Percentiles rank a stretch among this genome's conserved stretches.
phyloP scores from a whole-genome alignment of 371 early-diverging fungal species.

The Zychaea mexicana region DNA sequence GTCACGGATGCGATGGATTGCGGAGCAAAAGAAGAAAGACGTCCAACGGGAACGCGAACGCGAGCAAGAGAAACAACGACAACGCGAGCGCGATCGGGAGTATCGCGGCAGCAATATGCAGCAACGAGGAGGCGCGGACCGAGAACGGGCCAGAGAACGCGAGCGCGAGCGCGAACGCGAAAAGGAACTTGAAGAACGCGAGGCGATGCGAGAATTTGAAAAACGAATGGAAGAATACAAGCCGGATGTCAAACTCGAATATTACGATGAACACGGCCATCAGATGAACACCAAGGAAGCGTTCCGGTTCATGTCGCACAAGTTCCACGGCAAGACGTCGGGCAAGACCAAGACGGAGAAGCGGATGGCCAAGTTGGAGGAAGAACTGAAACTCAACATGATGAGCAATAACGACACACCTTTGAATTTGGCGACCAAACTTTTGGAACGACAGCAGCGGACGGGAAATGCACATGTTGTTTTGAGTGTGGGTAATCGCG shows the following conservation, averaged over 20 bases:
- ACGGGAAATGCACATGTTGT: slow-evolving; percentile 83
- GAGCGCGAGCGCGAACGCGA: slow-evolving; percentile 54
- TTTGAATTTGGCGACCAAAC: slow-evolving; percentile 72
- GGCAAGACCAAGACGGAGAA: slow-evolving; percentile 96
- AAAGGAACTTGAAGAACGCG: slow-evolving; percentile 64
- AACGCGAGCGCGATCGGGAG: slow-evolving; percentile 28
- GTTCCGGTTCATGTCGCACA: slow-evolving; percentile 88
- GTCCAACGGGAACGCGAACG: slow-evolving; percentile 49
- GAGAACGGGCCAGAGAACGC: slow-evolving; percentile 37
- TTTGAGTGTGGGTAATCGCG: slow-evolving; percentile 79
- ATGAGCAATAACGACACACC: slow-evolving; percentile 84
- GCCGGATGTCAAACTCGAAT: slow-evolving; percentile 89
- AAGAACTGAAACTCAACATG: slow-evolving; percentile 75
- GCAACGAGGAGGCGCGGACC: slow-evolving; percentile 27
- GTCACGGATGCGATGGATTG: slow-evolving; percentile 72
- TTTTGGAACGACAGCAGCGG: slow-evolving; percentile 74
- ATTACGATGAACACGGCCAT: slow-evolving; percentile 87
- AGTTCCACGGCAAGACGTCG: slow-evolving; percentile 93
- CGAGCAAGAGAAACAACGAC: slow-evolving; percentile 29
- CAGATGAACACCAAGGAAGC: slow-evolving; percentile 88
- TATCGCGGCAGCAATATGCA: slow-evolving; percentile 25
- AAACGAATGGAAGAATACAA: slow-evolving; percentile 88
- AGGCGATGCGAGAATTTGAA: slow-evolving; percentile 72
- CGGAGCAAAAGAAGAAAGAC: slow-evolving; percentile 66
- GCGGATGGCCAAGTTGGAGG: slow-evolving; percentile 77